Conservation (phyloP, 345 rosid genomes). For the Firmiana major region DNA sequence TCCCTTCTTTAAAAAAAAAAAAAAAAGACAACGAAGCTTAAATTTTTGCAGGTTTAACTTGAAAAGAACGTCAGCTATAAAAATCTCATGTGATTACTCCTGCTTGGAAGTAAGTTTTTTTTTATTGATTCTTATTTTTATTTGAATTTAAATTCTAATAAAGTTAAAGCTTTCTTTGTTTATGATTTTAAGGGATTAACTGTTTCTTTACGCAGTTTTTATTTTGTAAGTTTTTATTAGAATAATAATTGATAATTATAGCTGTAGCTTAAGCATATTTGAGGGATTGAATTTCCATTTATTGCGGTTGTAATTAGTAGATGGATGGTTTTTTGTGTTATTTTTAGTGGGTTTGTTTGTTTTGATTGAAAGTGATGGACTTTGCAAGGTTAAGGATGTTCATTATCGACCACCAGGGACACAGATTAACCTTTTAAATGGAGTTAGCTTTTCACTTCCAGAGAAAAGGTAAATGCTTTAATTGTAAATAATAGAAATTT, state of each 20-base stretch:
- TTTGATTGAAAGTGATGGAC: background rate
- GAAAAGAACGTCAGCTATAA: conserved; percentile 17
- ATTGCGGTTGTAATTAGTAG: background rate
- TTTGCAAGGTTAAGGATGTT: conserved; percentile 55
- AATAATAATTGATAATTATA: background rate
- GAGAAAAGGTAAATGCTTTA: conserved; percentile 52
- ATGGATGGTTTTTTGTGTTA: background rate
- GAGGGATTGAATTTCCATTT: background rate
- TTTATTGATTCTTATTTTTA: background rate
- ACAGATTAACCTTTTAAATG: conserved; percentile 62
- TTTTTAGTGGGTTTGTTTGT: background rate
- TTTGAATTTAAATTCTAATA: background rate
- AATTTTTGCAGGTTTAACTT: conserved; percentile 27
- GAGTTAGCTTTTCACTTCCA: conserved; percentile 68
- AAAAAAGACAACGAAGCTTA: background rate
- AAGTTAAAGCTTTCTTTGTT: background rate
- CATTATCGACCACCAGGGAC: conserved; percentile 82
- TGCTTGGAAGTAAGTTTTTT: conserved; percentile 53
- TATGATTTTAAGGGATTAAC: background rate
- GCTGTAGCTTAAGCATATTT: background rate
- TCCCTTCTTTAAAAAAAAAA: background rate
- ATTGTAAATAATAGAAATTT: background rate
- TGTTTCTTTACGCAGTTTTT: background rate
- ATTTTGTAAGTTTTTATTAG: background rate
- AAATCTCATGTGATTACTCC: conserved; percentile 46